Base-by-base conservation (phyloP, 306 rosid species). In the Rosa chinensis region DNA sequence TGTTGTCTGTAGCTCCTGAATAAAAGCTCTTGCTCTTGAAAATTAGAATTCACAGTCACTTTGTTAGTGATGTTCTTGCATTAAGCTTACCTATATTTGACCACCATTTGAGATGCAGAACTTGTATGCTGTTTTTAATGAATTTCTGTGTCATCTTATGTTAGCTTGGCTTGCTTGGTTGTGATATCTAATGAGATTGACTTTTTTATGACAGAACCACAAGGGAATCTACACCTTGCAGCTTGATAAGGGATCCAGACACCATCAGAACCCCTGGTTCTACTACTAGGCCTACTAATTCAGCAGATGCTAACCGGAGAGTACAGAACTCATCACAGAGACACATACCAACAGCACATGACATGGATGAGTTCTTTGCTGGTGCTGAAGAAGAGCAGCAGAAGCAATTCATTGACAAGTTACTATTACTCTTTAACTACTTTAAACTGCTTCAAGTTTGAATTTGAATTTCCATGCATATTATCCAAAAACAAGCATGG, bases 141-240 rank as follows among this genome's bases (percentile, higher is more conserved):
- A 43, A 5, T 64, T 62, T 23, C 17, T 64, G 2, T 69, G 21
- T 72, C 32, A 49, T 74, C 23, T 39, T 71, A 32, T 10, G 39
- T 69, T 77, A 63, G 56, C 48, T 18, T 62, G 39, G 69, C 68
- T 47, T 45, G 44, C 37, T 68, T 76, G 66, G 47, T 20, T 43
- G 73, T 79, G 52, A 59, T 35, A 50, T 77, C 49, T 66, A 55
- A 81, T 39, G 9, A 48, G 49, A 42, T 56, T 32, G 37, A 32
- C 37, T 32, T 68, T 23, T 76, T 86, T 82, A 75, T 82, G 37
- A 77, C 96, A 91, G 94, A 82, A 86, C 84, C 88, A 88, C 97
- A 40, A 85, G 99, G 81, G 99, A 95, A 85, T 87, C 98, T n/a
- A 95, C 99, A 21, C 99, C 97, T 58, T 89, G 90, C 84, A 93